Conservation (phyloP, 768 basidiomycete species). For the Strobilomyces dryophilus region DNA sequence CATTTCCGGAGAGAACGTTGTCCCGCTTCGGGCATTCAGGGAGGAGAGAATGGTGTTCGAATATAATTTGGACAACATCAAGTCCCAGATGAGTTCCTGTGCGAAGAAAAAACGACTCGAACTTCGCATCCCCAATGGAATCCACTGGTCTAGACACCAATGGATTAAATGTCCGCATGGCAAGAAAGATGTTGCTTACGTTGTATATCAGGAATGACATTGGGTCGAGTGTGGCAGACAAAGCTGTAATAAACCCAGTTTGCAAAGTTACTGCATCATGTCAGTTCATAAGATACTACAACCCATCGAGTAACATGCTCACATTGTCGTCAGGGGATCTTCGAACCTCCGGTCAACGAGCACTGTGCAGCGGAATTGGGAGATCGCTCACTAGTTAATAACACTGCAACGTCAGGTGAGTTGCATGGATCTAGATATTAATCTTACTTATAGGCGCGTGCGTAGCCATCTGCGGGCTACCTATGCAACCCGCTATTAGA, state of each 20-base stretch:
- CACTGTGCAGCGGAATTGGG: not conserved
- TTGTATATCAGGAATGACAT: slow-evolving; percentile 13
- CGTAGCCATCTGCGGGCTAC: slow-evolving; percentile 1
- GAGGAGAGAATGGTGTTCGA: slow-evolving; percentile 23
- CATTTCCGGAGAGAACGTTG: slow-evolving; percentile 11
- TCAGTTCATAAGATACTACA: not conserved
- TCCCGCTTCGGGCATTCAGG: slow-evolving; percentile 17
- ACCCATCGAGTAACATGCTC: slow-evolving; percentile 1
- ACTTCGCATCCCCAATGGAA: not conserved
- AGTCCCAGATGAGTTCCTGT: slow-evolving; percentile 24
- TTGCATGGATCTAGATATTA: slow-evolving; percentile 16
- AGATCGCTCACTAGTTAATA: slow-evolving; percentile 8
- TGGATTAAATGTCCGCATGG: not conserved
- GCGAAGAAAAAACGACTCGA: not conserved
- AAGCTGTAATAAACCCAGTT: slow-evolving; percentile 21
- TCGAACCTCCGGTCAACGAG: not conserved
- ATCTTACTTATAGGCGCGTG: slow-evolving; percentile 1
- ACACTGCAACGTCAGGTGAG: slow-evolving; percentile 8
- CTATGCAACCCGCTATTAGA: slow-evolving; percentile 26
- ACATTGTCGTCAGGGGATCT: slow-evolving; percentile 45
- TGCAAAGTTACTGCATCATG: slow-evolving; percentile 25
- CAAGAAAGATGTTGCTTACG: not conserved
- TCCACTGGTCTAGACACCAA: not conserved
- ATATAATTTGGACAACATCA: slow-evolving; percentile 27
- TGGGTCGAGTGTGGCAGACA: slow-evolving; percentile 17